Evolutionary conservation across 2,329 filamentous ascomycete genomes (phyloP).

Genomic region (Aaosphaeria arxii): DNA sequence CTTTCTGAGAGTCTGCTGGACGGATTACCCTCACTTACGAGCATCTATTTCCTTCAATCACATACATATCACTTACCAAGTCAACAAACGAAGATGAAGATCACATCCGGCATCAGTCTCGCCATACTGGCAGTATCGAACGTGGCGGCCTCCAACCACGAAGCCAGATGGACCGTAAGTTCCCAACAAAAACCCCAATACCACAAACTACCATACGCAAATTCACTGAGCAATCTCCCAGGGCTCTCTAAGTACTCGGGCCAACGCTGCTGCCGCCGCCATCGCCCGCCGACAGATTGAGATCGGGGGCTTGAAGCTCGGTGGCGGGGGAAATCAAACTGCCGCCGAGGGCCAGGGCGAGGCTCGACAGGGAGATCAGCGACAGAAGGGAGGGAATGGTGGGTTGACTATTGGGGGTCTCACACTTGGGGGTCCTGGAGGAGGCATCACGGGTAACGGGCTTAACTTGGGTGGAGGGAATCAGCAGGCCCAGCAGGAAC

Average conservation of each 20-base stretch:
- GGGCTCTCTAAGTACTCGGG: constrained; percentile 12
- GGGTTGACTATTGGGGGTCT: constrained; percentile 13
- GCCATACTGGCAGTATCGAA: constrained; percentile 19
- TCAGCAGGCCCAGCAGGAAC: not conserved
- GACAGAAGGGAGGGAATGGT: constrained; percentile 1
- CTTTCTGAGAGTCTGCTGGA: too few relatives aligned
- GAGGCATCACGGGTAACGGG: constrained; percentile 23
- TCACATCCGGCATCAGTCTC: constrained; percentile 13
- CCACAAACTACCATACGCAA: too few relatives aligned
- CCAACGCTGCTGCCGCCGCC: constrained; percentile 3
- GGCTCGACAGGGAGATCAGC: constrained; percentile 3
- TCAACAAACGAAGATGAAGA: constrained; percentile 18
- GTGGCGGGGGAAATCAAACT: constrained; percentile 2
- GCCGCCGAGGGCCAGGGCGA: not conserved
- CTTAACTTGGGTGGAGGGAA: constrained; percentile 11
- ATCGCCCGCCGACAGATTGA: constrained; percentile 15
- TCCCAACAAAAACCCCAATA: not conserved
- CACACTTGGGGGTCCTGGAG: constrained; percentile 21
- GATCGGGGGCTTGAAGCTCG: constrained; percentile 13
- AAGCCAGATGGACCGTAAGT: constrained; percentile 18
- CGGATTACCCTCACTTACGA: too few relatives aligned
- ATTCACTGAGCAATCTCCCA: constrained; percentile 3
- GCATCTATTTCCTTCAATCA: too few relatives aligned
- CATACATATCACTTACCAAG: constrained; percentile 5
- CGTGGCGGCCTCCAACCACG: constrained; percentile 14